Conservation (phyloP, 106 monocot species). For the Dioscorea alata region DNA sequence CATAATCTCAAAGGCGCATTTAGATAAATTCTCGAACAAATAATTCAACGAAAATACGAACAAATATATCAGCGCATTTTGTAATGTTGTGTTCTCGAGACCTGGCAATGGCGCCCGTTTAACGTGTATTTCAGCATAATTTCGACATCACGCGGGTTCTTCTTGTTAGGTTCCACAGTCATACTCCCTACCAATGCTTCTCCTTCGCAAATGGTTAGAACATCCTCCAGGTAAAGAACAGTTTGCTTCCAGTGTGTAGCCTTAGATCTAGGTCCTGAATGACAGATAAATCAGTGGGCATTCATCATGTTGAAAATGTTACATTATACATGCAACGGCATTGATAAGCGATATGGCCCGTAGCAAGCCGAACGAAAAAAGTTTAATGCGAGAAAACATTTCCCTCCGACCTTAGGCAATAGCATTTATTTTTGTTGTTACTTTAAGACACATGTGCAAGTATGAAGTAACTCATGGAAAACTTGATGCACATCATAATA, state of each 20-base stretch:
- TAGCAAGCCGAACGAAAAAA: too few species aligned
- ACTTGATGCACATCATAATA: too few species aligned
- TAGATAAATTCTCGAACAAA: too few species aligned
- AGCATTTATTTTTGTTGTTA: background rate
- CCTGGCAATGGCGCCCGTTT: conserved; percentile 59
- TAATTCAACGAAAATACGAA: too few species aligned
- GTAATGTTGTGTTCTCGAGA: conserved; percentile 67
- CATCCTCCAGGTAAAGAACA: conserved; percentile 82
- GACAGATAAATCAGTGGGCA: background rate
- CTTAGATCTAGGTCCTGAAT: conserved; percentile 74
- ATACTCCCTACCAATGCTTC: conserved; percentile 73
- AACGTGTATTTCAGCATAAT: conserved; percentile 69
- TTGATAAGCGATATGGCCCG: too few species aligned
- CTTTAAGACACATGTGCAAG: background rate
- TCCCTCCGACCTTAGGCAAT: background rate
- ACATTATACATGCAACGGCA: too few species aligned
- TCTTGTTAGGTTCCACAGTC: conserved; percentile 79
- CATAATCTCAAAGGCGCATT: too few species aligned
- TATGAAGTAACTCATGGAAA: background rate
- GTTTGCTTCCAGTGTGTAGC: conserved; percentile 95
- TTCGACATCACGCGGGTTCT: conserved; percentile 77
- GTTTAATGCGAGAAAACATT: background rate
- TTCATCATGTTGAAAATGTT: too few species aligned
- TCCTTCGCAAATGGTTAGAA: conserved; percentile 69
- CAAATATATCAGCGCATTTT: conserved; percentile 59